phyloP scores from a whole-genome alignment of 2,329 filamentous ascomycete genomes.

The Diaporthe sp. region DNA sequence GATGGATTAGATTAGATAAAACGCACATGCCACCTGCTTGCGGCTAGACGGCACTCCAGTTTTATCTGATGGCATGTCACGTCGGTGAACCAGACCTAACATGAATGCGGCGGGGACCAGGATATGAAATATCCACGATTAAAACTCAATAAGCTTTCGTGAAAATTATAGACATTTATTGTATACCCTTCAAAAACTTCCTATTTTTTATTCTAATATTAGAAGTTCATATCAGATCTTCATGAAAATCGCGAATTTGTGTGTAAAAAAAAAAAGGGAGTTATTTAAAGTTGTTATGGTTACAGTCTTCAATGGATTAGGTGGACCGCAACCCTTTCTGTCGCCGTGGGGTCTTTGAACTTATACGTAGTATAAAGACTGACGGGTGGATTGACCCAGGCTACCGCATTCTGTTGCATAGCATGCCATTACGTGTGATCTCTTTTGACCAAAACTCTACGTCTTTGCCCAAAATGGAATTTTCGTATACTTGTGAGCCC shows the following conservation, averaged over 20 bases:
- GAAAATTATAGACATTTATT: too few species aligned
- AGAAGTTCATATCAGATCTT: too few species aligned
- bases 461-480: not conserved
- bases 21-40: not conserved
- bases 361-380: not conserved
- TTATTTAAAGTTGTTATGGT: not conserved
- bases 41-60: not conserved
- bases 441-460: not conserved
- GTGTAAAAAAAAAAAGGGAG: too few species aligned
- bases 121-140: not conserved
- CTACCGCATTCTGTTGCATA: not conserved
- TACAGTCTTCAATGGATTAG: not conserved
- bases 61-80: not conserved
- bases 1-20: constrained; percentile 23
- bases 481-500: not conserved
- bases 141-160: not conserved
- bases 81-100: not conserved
- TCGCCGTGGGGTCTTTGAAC: not conserved
- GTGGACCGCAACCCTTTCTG: not conserved
- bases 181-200: too few species aligned
- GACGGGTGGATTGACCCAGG: not conserved
- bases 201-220: too few species aligned
- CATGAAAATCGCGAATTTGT: too few species aligned
- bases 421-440: not conserved
- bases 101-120: not conserved